Percentiles rank a stretch among this genome's conserved stretches.
These are phyloP conservation scores for Rosa persica DNA, from an alignment of 306 rosid genomes.

Conservation along the genomic window DNA sequence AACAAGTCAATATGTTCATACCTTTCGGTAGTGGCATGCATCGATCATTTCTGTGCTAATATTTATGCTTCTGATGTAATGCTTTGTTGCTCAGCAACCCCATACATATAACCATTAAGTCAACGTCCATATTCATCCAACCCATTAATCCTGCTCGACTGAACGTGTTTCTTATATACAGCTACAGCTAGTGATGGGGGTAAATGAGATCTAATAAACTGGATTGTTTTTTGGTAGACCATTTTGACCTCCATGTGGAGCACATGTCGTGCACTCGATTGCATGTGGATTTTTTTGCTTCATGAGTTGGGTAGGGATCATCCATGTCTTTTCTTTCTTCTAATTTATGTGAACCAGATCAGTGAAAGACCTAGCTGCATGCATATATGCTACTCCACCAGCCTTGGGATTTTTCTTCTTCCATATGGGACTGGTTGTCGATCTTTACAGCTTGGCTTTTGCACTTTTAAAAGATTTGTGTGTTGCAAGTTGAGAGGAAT, in stretches of 20 bases:
- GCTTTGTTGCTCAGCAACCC: neutral
- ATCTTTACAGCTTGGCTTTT: conserved; percentile 21
- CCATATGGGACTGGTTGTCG: conserved; percentile 15
- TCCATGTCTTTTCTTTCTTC: conserved; percentile 7
- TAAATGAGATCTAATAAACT: neutral
- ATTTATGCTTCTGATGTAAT: neutral
- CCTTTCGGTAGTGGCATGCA: conserved; percentile 10
- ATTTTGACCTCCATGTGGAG: conserved; percentile 29
- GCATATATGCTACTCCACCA: neutral
- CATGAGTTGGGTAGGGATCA: conserved; percentile 32
- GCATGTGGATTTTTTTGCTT: conserved; percentile 28
- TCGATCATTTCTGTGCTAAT: neutral
- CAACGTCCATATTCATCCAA: neutral
- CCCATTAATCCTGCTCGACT: neutral
- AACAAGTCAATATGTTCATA: neutral
- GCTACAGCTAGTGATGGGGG: neutral
- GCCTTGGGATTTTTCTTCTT: conserved; percentile 3
- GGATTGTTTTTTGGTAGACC: neutral
- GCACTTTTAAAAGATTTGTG: neutral
- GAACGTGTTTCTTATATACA: neutral
- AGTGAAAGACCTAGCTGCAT: neutral
- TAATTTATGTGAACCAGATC: conserved; percentile 3
- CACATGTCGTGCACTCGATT: conserved; percentile 23
- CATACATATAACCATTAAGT: neutral
- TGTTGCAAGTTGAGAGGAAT: conserved; percentile 20